These are phyloP conservation scores for Aechmea fasciata DNA, from an alignment of 176 grass and related monocot genomes.

Conservation along the genomic window DNA sequence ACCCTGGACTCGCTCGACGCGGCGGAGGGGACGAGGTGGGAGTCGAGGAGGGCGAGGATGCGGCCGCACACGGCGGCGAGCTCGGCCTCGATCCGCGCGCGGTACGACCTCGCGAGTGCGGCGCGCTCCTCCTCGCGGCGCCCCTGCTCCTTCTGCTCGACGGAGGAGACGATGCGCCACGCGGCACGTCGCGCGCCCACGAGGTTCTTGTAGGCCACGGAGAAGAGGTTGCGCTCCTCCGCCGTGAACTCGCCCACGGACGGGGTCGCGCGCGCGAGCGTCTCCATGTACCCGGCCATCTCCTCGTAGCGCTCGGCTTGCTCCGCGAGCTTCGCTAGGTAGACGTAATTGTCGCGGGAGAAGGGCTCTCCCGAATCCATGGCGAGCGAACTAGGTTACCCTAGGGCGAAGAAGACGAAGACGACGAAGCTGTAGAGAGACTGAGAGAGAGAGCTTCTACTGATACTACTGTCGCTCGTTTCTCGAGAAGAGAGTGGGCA, in stretches of 20 bases:
- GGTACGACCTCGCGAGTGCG: constrained; percentile 62
- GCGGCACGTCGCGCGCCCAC: constrained; percentile 67
- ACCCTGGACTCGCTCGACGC: constrained; percentile 72
- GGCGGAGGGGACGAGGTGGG: constrained; percentile 73
- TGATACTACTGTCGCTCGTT: not conserved
- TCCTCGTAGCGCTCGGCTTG: constrained; percentile 88
- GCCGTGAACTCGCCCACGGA: constrained; percentile 57
- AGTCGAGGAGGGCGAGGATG: constrained; percentile 66
- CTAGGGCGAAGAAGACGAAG: not conserved
- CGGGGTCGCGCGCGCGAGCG: constrained; percentile 51
- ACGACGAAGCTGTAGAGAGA: not conserved
- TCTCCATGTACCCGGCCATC: constrained; percentile 95
- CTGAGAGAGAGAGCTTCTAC: not conserved
- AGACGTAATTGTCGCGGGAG: constrained; percentile 72
- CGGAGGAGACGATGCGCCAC: constrained; percentile 82
- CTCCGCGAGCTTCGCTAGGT: constrained; percentile 84
- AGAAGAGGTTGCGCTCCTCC: constrained; percentile 88
- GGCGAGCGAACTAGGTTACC: not conserved
- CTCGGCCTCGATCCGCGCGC: constrained; percentile 62
- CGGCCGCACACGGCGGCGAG: constrained; percentile 71
- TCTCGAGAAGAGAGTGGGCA: no score
- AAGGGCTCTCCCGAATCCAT: not conserved
- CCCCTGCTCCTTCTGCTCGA: constrained; percentile 84
- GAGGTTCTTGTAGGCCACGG: constrained; percentile 86
- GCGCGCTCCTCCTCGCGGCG: constrained; percentile 67